Conservation (phyloP, 192 early-diverging fungal genomes). For the Neocallimastix lanati region DNA sequence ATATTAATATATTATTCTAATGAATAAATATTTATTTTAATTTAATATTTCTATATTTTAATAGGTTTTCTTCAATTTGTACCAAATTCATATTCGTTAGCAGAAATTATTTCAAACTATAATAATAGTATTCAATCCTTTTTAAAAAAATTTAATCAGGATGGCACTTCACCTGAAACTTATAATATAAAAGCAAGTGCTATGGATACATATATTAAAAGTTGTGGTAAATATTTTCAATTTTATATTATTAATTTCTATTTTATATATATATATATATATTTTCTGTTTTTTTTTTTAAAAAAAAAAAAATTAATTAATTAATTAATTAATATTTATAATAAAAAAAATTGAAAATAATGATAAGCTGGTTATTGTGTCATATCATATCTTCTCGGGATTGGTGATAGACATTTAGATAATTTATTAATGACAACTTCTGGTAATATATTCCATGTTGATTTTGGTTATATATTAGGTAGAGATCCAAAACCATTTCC, state of each 20-base stretch:
- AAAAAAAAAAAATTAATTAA: too few relatives aligned
- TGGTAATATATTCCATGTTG: slow-evolving; percentile 89
- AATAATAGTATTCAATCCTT: slow-evolving; percentile 64
- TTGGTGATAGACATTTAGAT: slow-evolving; percentile 96
- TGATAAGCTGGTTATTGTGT: slow-evolving; percentile 99
- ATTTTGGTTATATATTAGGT: slow-evolving; percentile 97
- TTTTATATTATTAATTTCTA: too few relatives aligned
- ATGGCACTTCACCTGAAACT: slow-evolving; percentile 27
- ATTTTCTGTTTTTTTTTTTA: too few relatives aligned
- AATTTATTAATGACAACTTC: slow-evolving; percentile 66
- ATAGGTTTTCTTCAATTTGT: slow-evolving; percentile 78
- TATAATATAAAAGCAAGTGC: slow-evolving; percentile 52
- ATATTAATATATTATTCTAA: too few relatives aligned
- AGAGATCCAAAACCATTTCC: slow-evolving; percentile 99
- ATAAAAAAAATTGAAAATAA: too few relatives aligned
- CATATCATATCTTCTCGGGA: slow-evolving; percentile 90
- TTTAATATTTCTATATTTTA: too few relatives aligned
- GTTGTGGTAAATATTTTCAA: slow-evolving; percentile 83
- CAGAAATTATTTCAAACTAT: slow-evolving; percentile 71
- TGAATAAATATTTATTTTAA: too few relatives aligned
- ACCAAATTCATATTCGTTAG: slow-evolving; percentile 60
- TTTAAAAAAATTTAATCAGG: slow-evolving; percentile 53
- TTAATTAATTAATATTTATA: too few relatives aligned
- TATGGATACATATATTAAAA: slow-evolving; percentile 91
- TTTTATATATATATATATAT: too few relatives aligned